Conservation (phyloP, 352 stramenopile species). For the Pythium oligandrum region DNA sequence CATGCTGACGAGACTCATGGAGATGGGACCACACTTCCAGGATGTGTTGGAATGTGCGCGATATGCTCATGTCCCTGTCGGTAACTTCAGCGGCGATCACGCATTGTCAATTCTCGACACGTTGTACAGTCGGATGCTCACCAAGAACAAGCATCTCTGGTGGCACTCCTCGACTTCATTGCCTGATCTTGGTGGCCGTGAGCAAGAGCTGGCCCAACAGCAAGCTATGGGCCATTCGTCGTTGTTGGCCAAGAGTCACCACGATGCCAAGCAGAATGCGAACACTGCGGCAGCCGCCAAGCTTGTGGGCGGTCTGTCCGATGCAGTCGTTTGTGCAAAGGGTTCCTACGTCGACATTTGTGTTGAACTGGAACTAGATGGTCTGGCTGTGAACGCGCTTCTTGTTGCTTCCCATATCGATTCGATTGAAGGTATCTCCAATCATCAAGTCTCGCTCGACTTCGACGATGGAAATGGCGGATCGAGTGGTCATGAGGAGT, state of each 20-base stretch:
- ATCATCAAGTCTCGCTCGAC: slow-evolving; percentile 61
- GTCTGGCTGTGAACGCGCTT: slow-evolving; percentile 71
- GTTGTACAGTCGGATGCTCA: slow-evolving; percentile 89
- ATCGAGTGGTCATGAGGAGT: slow-evolving; percentile 11
- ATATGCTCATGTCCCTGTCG: slow-evolving; percentile 92
- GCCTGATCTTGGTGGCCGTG: slow-evolving; percentile 87
- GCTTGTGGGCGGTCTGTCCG: too few relatives aligned
- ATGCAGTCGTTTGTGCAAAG: slow-evolving; percentile 78
- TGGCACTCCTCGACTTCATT: slow-evolving; percentile 91
- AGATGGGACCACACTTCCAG: slow-evolving; percentile 87
- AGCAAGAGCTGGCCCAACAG: slow-evolving; percentile 84
- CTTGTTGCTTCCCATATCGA: slow-evolving; percentile 68
- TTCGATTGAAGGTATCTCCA: slow-evolving; percentile 60
- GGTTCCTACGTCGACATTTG: slow-evolving; percentile 88
- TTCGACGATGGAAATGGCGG: slow-evolving; percentile 37
- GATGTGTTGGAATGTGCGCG: slow-evolving; percentile 83
- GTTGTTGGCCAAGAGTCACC: slow-evolving; percentile 15
- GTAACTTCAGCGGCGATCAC: slow-evolving; percentile 92
- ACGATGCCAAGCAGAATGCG: slow-evolving; percentile 20
- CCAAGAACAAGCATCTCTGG: slow-evolving; percentile 92
- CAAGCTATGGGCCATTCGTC: slow-evolving; percentile 54
- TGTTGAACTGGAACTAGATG: slow-evolving; percentile 70
- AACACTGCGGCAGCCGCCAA: slow-evolving; percentile 42
- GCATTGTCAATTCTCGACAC: slow-evolving; percentile 92
- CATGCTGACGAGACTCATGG: slow-evolving; percentile 67